Evolutionary conservation across 1,139 yeast genomes (phyloP), one percentile per base, ranked within the genome.

Genomic region (Arxiozyma heterogenica): DNA sequence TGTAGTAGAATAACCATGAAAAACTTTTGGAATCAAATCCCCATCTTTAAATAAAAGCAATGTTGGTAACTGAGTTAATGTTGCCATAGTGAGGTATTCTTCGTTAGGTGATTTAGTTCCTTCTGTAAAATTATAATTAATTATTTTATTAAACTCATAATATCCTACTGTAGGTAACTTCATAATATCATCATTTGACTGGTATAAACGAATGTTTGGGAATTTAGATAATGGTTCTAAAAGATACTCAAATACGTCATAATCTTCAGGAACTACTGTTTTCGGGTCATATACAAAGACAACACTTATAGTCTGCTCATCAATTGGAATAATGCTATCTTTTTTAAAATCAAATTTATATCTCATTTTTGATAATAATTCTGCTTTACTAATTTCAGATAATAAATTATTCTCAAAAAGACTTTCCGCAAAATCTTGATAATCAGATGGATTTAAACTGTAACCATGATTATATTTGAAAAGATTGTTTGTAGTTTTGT

Each of bases 21-120:
- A 83, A 4, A 83, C 75, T 9, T 73, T 71, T 0, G 86, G 77
- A 49, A 77, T 66, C 54, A 80, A 65, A 6, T 81, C 72, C 54
- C 79, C 77, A 53, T 84, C 84, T 60, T 80, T 82, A 63, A 83
- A 77, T 23, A 83, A 72, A 43, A 81, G 68, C 23, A 85, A 61
- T 18, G 86, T 81, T 1, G 93, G 94, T 51, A 73, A 73, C 8
- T 83, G 73, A 0, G 89, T 75, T 44, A 81, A 65, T 0, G 84
- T 74, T 22, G 80, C 77, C 22, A 85, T 74, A 25, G 75, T 67
- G 56, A 73, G 75, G 71, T 78, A 65, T 23, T 76, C 76, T 54
- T 75, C 73, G 61, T 79, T 73, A 57, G 73, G 75, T 49, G 61
- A 63, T 44, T 69, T 66, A 22, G 62, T 59, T 1, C 70, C 63